Percentiles rank a stretch among this genome's conserved stretches.
Conservation (phyloP, 1,139 yeast species). For the Taiozyma sp. region DNA sequence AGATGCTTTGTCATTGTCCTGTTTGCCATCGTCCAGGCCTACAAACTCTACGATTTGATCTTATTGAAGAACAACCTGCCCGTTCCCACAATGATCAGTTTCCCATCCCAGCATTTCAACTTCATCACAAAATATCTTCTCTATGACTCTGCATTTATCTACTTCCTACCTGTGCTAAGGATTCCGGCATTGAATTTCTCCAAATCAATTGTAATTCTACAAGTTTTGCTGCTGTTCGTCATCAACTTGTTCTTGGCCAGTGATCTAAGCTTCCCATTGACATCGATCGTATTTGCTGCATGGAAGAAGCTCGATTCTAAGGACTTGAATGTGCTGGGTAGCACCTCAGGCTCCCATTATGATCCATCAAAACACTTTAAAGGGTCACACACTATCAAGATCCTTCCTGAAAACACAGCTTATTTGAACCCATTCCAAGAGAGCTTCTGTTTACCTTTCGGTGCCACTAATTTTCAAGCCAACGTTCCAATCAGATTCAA, state of each 20-base stretch:
- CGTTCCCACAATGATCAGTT: conserved; percentile 25
- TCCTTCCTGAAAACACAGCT: conserved; percentile 90
- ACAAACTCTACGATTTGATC: conserved; percentile 72
- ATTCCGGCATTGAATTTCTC: conserved; percentile 68
- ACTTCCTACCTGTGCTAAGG: conserved; percentile 66
- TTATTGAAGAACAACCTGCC: conserved; percentile 30
- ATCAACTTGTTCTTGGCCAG: conserved; percentile 34
- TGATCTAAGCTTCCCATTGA: conserved; percentile 41
- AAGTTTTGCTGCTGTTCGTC: conserved; percentile 29
- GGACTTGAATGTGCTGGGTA: conserved; percentile 69
- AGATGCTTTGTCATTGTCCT: conserved; percentile 58
- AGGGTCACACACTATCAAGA: conserved; percentile 82
- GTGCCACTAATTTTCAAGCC: conserved; percentile 26
- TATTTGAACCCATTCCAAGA: conserved; percentile 71
- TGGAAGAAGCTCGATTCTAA: conserved; percentile 49
- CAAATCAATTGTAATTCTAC: conserved; percentile 31
- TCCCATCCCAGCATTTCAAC: conserved; percentile 47
- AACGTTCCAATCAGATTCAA: conserved; percentile 76
- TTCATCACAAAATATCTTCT: conserved; percentile 68
- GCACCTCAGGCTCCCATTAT: conserved; percentile 33
- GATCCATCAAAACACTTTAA: conserved; percentile 74
- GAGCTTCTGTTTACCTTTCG: conserved; percentile 55
- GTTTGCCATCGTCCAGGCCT: conserved; percentile 73
- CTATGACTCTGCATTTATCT: conserved; percentile 67
- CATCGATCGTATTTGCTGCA: conserved; percentile 39